A percentile compares a stretch with the other conserved stretches of the same genome.
Conservation (phyloP, 495 filamentous ascomycete genomes). For the Hamigera avellanea region DNA sequence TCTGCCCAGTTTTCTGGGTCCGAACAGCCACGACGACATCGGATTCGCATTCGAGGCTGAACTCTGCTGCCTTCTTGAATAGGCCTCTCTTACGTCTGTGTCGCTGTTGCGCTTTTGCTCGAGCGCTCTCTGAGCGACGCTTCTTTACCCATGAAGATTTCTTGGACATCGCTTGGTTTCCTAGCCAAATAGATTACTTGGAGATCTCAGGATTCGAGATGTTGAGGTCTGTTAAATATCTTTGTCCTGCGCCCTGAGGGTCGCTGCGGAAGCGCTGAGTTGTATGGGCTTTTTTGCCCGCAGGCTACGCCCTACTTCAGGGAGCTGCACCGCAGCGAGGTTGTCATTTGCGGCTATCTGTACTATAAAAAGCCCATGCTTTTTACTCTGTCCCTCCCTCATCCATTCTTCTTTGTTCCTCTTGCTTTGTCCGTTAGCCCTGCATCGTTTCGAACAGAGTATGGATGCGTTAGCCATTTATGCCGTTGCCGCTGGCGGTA, state of each 20-base stretch:
- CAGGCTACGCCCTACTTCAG: neutral
- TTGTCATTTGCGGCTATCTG: neutral
- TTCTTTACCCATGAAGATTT: slow-evolving; percentile 6
- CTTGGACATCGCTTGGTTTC: slow-evolving; percentile 2
- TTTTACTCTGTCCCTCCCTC: neutral
- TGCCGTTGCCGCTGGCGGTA: slow-evolving; percentile 9
- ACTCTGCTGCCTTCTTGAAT: slow-evolving; percentile 11
- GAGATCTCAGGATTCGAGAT: too few species aligned
- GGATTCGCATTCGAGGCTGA: slow-evolving; percentile 7
- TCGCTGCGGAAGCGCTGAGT: too few species aligned
- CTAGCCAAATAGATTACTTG: too few species aligned
- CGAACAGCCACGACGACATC: slow-evolving; percentile 6
- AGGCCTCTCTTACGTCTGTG: slow-evolving; percentile 6
- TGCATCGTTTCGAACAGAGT: slow-evolving; percentile 1
- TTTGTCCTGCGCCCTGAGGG: too few species aligned
- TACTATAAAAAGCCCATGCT: neutral
- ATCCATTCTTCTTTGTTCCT: slow-evolving; percentile 2
- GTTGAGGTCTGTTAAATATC: too few species aligned
- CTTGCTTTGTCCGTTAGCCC: neutral
- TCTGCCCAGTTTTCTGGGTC: slow-evolving; percentile 8
- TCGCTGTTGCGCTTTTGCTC: slow-evolving; percentile 8
- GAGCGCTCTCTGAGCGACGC: slow-evolving; percentile 6
- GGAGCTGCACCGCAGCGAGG: neutral
- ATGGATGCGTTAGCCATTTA: slow-evolving; percentile 9
- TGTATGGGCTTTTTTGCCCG: too few species aligned